These are phyloP conservation scores for Corchorus capsularis DNA, from an alignment of 345 rosid genomes.

Conservation along the genomic window DNA sequence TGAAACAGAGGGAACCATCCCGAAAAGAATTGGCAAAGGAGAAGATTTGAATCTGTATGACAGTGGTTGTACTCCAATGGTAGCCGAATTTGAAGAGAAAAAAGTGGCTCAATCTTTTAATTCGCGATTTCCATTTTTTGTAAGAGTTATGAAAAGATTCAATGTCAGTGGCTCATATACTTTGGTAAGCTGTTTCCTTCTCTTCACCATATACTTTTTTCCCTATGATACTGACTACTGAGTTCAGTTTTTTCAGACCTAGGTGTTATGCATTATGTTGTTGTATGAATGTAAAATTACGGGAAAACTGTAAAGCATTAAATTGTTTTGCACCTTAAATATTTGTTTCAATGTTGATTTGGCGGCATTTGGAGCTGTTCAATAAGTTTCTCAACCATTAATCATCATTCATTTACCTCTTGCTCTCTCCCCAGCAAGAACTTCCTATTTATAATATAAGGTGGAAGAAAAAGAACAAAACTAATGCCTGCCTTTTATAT, in stretches of 20 bases:
- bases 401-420: no score
- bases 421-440: no score
- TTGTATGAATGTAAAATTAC: neutral
- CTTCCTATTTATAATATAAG: no score
- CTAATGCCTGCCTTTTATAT: no score
- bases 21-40: conserved; percentile 24
- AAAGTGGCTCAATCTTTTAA: conserved; percentile 56
- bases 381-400: no score
- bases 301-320: neutral
- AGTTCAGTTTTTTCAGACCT: neutral
- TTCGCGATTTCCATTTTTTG: conserved; percentile 56
- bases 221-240: neutral
- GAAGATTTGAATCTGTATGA: conserved; percentile 30
- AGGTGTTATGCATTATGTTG: neutral
- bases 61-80: conserved; percentile 27
- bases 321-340: neutral
- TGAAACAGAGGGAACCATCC: conserved; percentile 29
- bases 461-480: no score
- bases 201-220: neutral
- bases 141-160: conserved; percentile 65
- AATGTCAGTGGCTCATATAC: conserved; percentile 65
- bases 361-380: no score
- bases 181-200: conserved; percentile 42
- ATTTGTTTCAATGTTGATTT: no score
- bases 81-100: conserved; percentile 51